Evolutionary conservation across 2,329 filamentous ascomycete genomes (phyloP), one percentile per base, ranked within the genome.

Genomic region (Arthrobotrys sphaeroides): DNA sequence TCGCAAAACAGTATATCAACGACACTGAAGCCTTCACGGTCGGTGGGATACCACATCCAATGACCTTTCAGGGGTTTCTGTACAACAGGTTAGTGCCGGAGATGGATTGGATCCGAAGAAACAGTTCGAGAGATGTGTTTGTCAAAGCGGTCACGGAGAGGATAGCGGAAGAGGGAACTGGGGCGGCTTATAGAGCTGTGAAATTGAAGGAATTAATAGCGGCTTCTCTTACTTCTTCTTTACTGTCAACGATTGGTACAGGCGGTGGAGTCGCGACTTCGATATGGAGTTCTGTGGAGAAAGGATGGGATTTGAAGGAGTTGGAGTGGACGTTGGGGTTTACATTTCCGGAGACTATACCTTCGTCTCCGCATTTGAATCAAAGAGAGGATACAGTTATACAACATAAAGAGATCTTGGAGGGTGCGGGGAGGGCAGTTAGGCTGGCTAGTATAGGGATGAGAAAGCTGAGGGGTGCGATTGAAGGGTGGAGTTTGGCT

Each of bases 321-420:
- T 84, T 97, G 1, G 90, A 94, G 80, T 98, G 93, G 93, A 87
- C 90, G 78, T 92, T 98, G 81, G 95, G 94, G 64, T 98, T 98
- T 82, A 85, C 86, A 12, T 86, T 97, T 7, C 92, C 94, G 86
- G 47, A 84, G 86, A 67, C 86, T 86, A 55, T 70, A 68, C 84
- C 86, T 67, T n/a, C 70, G 16, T 18, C 83, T 45, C 84, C 84
- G 77, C 83, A 86, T 79, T 83, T 86, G 22, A 40, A 24, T 1
- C 72, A 69, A 28, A 18, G 26, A 4, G 85, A 87, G 0, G 84
- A 84, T 0, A 83, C 86, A 18, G 84, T 87, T 9, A 87, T 88
- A 67, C 84, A 83, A 24, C 90, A 92, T 81, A 84, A 83, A 33
- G 82, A 81, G 10, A 82, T 91, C 10, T 81, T 92, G 1, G 84